Evolutionary conservation across 805 yeast species (phyloP).

Genomic region (Kodamaea neixiangensis): DNA sequence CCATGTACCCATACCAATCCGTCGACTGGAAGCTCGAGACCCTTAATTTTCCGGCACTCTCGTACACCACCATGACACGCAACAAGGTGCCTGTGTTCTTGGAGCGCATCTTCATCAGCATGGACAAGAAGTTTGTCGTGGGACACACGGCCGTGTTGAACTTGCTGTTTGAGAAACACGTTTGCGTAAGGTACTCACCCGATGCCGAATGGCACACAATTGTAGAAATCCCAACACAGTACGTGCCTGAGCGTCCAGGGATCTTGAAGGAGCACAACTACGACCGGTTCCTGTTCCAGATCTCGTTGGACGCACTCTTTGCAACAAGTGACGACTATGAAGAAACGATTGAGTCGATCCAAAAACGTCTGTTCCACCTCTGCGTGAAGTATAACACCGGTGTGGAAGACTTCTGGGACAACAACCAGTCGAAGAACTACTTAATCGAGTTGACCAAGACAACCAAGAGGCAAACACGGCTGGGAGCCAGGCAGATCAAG

Average conservation of each 20-base stretch:
- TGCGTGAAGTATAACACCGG: constrained; percentile 58
- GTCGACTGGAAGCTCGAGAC: constrained; percentile 48
- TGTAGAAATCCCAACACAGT: constrained; percentile 65
- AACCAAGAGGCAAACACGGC: constrained; percentile 8
- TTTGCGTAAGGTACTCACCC: constrained; percentile 71
- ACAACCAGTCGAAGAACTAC: constrained; percentile 63
- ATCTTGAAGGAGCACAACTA: constrained; percentile 51
- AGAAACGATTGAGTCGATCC: constrained; percentile 10
- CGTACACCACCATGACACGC: constrained; percentile 47
- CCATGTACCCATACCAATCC: constrained; percentile 11
- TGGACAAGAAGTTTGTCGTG: constrained; percentile 56
- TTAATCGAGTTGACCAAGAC: constrained; percentile 44
- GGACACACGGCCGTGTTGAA: constrained; percentile 84
- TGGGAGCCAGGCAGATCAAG: constrained; percentile 13
- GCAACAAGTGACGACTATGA: constrained; percentile 19
- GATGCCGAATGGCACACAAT: constrained; percentile 74
- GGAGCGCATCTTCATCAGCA: constrained; percentile 61
- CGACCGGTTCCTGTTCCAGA: constrained; percentile 71
- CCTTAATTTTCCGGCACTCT: constrained; percentile 44
- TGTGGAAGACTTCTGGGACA: constrained; percentile 73
- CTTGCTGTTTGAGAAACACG: constrained; percentile 64
- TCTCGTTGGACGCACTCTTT: constrained; percentile 50
- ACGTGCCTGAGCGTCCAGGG: constrained; percentile 55
- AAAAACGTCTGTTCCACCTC: constrained; percentile 36
- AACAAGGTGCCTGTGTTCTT: constrained; percentile 52